Conservation (phyloP, 164 flowering plant species). For the Berberis thunbergii region DNA sequence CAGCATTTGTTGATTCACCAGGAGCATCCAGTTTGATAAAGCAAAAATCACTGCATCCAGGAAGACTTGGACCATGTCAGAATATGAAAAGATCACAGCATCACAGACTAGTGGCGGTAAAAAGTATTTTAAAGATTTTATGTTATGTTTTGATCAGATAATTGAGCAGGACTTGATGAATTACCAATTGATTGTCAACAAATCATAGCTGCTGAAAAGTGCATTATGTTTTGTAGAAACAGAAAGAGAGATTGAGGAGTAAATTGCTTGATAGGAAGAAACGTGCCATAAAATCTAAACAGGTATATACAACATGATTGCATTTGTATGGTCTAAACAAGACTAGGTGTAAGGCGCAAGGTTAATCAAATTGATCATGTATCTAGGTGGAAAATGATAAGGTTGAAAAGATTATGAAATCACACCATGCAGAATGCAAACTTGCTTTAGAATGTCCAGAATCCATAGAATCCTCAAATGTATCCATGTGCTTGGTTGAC, state of each 20-base stretch:
- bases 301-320: conserved; percentile 29
- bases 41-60: no score
- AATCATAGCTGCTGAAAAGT: no score
- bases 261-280: conserved; percentile 45
- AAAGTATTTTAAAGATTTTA: no score
- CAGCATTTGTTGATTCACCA: conserved; percentile 12
- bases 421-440: conserved; percentile 40
- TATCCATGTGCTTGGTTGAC: conserved; percentile 39
- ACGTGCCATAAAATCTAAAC: conserved; percentile 29
- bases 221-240: conserved; percentile 20
- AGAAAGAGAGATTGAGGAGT: conserved; percentile 27
- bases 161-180: no score
- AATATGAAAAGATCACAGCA: conserved; percentile 12
- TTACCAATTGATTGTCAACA: no score
- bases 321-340: conserved; percentile 6
- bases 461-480: conserved; percentile 26
- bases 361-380: conserved; percentile 4
- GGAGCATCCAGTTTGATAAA: conserved; percentile 1
- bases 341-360: not conserved
- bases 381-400: conserved; percentile 31
- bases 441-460: conserved; percentile 42
- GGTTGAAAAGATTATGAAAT: conserved; percentile 20
- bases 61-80: not conserved
- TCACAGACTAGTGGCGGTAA: no score
- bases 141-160: no score